phyloP scores from a whole-genome alignment of 2,329 filamentous ascomycete genomes.

The Colletotrichum navitas region DNA sequence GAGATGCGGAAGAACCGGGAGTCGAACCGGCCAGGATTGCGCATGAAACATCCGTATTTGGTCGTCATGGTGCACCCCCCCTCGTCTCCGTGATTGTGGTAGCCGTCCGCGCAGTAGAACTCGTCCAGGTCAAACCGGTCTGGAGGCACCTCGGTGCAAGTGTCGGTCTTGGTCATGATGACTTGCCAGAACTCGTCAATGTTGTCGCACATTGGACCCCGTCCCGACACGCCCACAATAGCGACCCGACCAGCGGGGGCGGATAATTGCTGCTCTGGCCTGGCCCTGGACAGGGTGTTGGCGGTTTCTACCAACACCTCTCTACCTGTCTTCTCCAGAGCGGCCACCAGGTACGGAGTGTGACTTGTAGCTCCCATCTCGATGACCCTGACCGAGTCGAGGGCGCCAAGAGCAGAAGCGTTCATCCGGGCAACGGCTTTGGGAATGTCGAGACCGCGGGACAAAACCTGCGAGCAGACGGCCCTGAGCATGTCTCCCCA shows the following conservation, averaged over 20 bases:
- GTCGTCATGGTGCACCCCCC: too few relatives aligned
- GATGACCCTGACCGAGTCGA: neutral
- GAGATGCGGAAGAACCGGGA: conserved; percentile 55
- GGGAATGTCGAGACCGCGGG: neutral
- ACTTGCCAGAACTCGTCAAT: neutral
- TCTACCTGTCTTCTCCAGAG: too few relatives aligned
- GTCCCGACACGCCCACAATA: conserved; percentile 7
- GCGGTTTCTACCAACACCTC: too few relatives aligned
- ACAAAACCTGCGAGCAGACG: neutral
- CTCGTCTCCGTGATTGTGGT: too few relatives aligned
- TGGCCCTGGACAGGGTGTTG: too few relatives aligned
- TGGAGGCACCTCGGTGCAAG: neutral
- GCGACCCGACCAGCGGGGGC: conserved; percentile 13
- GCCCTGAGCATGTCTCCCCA: neutral
- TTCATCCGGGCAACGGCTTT: neutral
- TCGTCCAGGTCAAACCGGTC: neutral
- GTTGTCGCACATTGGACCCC: neutral
- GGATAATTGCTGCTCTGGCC: too few relatives aligned
- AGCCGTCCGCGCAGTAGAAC: neutral
- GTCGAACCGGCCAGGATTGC: conserved; percentile 50
- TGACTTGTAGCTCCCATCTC: neutral
- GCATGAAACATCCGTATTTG: conserved; percentile 40
- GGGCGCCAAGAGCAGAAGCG: too few relatives aligned
- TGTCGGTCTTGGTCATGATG: neutral
- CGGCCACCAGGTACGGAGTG: neutral